These are phyloP conservation scores for Colletotrichum cuscutae DNA, from an alignment of 2,329 filamentous ascomycete species.

Conservation along the genomic window DNA sequence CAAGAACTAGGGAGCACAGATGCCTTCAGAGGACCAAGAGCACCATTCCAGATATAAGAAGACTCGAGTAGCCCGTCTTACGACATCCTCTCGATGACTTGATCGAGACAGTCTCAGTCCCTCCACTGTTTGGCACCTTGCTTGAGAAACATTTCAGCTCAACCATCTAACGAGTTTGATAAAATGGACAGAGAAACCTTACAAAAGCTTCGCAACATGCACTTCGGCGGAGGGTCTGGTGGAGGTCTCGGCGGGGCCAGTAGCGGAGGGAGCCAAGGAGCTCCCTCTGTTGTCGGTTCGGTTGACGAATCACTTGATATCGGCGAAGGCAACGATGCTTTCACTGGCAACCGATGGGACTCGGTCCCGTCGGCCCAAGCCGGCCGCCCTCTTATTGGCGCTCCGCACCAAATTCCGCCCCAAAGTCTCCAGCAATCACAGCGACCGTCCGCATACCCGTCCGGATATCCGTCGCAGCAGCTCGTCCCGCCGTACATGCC, in stretches of 20 bases:
- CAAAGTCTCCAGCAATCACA: background rate
- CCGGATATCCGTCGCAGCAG: background rate
- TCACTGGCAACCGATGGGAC: background rate
- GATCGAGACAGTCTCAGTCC: background rate
- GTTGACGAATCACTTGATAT: background rate
- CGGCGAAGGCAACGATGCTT: background rate
- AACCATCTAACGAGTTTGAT: background rate
- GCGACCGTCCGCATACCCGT: background rate
- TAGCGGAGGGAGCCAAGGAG: background rate
- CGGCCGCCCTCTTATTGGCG: background rate
- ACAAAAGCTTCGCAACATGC: background rate
- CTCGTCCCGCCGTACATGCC: background rate
- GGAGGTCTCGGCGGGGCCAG: background rate
- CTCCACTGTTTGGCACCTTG: background rate
- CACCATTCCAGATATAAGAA: background rate
- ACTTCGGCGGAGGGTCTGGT: background rate
- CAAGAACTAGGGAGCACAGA: background rate
- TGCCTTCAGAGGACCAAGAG: background rate
- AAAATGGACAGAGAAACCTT: background rate
- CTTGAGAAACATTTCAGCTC: background rate
- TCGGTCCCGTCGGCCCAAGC: background rate
- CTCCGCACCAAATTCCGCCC: background rate
- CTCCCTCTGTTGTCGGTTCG: background rate
- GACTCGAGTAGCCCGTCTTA: background rate
- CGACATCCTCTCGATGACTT: background rate